Evolutionary conservation across 2,329 filamentous ascomycete species (phyloP).

Genomic region (Penicillium nordicum): DNA sequence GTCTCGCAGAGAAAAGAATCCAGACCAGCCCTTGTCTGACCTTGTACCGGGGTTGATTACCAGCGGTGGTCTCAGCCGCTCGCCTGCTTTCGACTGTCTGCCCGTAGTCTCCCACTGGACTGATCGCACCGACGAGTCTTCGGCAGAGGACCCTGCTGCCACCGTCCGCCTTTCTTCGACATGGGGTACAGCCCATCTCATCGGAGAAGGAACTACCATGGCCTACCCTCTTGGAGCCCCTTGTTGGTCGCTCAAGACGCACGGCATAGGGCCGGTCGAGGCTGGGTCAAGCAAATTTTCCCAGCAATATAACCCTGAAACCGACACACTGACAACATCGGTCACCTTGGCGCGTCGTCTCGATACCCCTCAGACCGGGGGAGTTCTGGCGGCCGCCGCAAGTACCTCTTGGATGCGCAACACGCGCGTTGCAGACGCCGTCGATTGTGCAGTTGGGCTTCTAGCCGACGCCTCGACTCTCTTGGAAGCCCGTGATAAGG

Average conservation of each 20-base stretch:
- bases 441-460: conserved; percentile 12
- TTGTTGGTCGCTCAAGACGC: conserved; percentile 9
- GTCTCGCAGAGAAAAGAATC: background rate
- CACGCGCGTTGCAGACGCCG: conserved; percentile 11
- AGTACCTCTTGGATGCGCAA: conserved; percentile 15
- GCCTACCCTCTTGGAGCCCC: conserved; percentile 7
- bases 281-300: conserved; percentile 4
- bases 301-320: conserved; percentile 8
- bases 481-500: conserved; percentile 12
- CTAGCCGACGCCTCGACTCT: conserved; percentile 7
- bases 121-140: conserved; percentile 9
- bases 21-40: conserved; percentile 7
- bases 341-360: conserved; percentile 11
- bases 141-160: conserved; percentile 11
- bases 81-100: conserved; percentile 11
- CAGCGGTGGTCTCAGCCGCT: conserved; percentile 15
- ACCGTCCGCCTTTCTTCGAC: conserved; percentile 11
- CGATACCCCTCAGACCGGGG: conserved; percentile 7
- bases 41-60: conserved; percentile 9
- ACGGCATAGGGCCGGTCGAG: conserved; percentile 7
- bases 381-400: conserved; percentile 4
- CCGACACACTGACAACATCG: conserved; percentile 9
- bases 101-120: conserved; percentile 13
- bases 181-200: conserved; percentile 11
- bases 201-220: conserved; percentile 6